Conservation (phyloP, 2,329 filamentous ascomycete species). For the Biscogniauxia mediterranea region DNA sequence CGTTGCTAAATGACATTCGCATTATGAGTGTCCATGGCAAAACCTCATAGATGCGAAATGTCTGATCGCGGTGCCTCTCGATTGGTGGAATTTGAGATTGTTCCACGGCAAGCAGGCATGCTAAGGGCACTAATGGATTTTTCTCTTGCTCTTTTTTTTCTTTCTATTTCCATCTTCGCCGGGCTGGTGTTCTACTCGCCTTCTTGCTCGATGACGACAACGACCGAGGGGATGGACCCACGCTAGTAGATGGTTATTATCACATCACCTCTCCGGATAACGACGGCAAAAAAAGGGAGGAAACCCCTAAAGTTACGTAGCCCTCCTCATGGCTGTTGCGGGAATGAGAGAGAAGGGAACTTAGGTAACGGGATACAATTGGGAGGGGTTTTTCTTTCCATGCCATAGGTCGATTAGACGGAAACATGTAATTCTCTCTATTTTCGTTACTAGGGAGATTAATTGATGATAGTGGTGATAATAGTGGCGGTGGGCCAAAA, state of each 20-base stretch:
- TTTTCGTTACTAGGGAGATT: not conserved
- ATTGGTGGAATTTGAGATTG: not conserved
- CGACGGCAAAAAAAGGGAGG: not conserved
- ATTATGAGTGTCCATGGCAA: conserved; percentile 3
- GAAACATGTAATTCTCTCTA: not conserved
- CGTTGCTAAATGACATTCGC: conserved; percentile 5
- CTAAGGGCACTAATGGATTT: not conserved
- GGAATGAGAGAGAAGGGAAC: conserved; percentile 1
- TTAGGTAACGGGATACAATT: not conserved
- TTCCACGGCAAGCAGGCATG: not conserved
- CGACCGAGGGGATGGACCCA: not conserved
- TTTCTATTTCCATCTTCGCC: not conserved
- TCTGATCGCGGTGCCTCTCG: not conserved
- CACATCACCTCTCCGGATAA: not conserved
- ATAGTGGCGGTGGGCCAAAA: too few species aligned
- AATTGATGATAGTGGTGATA: too few species aligned
- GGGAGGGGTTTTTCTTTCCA: not conserved
- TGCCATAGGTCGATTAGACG: not conserved
- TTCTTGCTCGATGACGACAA: not conserved
- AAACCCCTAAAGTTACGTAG: not conserved
- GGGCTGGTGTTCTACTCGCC: not conserved
- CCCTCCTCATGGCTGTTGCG: conserved; percentile 2
- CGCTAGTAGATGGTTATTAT: not conserved
- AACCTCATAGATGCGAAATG: conserved; percentile 1
- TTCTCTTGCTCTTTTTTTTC: not conserved